These are phyloP conservation scores for Backusella liffmaniae DNA, from an alignment of 192 early-diverging fungal genomes.

Conservation along the genomic window DNA sequence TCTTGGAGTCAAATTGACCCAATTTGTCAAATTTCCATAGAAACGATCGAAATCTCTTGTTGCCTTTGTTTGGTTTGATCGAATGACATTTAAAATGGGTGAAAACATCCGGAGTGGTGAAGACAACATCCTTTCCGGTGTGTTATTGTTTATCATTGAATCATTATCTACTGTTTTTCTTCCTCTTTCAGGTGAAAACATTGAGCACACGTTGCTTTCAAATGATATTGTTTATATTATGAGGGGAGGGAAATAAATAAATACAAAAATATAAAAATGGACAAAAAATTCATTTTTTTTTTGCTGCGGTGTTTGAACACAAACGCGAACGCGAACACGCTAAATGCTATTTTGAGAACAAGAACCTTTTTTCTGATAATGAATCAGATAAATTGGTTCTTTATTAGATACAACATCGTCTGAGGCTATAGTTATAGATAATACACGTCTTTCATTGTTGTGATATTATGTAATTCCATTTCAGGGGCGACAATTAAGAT, in stretches of 20 bases:
- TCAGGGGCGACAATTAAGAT: too few relatives aligned
- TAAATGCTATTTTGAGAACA: neutral
- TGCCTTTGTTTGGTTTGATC: conserved; percentile 1
- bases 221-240: neutral
- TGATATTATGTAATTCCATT: too few relatives aligned
- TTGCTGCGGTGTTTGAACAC: neutral
- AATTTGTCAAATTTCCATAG: neutral
- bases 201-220: neutral
- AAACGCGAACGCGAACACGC: neutral
- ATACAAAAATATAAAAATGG: neutral
- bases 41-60: conserved; percentile 13
- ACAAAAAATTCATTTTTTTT: neutral
- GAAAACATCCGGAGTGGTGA: neutral
- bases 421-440: too few relatives aligned
- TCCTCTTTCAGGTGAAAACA: neutral
- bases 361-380: neutral
- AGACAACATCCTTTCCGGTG: neutral
- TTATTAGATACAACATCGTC: too few relatives aligned
- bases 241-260: neutral
- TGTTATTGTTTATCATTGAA: neutral
- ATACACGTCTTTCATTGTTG: too few relatives aligned
- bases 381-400: too few relatives aligned
- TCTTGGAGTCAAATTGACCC: conserved; percentile 5
- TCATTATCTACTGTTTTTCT: neutral
- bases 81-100: conserved; percentile 1